Conservation (phyloP, 257 asterid species). For the Nicotiana otophora region DNA sequence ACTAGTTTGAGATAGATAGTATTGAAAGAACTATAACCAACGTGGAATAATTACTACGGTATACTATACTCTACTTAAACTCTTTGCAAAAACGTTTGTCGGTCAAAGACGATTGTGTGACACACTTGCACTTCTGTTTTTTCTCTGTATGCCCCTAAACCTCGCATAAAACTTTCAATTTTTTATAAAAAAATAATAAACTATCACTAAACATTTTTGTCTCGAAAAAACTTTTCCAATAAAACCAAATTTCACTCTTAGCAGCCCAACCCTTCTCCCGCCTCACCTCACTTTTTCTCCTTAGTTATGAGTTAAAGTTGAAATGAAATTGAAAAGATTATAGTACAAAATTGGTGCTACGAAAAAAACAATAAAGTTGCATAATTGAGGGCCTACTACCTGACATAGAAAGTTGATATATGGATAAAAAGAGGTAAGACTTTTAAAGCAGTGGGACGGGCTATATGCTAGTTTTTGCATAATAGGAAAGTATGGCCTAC, state of each 20-base stretch:
- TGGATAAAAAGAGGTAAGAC: neutral
- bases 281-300: neutral
- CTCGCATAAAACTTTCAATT: too few species aligned
- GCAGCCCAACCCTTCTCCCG: too few species aligned
- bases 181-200: too few species aligned
- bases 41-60: neutral
- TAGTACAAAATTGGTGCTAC: neutral
- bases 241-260: too few species aligned
- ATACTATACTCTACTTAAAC: neutral
- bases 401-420: neutral
- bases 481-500: constrained; percentile 14
- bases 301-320: neutral
- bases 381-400: neutral
- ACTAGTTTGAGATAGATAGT: too few species aligned
- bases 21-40: too few species aligned
- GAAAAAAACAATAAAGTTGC: neutral
- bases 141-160: too few species aligned
- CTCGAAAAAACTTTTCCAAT: too few species aligned
- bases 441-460: neutral
- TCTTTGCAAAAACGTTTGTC: neutral
- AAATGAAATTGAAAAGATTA: neutral
- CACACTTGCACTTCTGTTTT: neutral
- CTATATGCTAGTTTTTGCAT: constrained; percentile 3
- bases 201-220: too few species aligned
- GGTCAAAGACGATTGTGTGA: neutral